Evolutionary conservation across 148 eudicot species (phyloP), one percentile per base, ranked within the genome.

Genomic region (Silene latifolia): DNA sequence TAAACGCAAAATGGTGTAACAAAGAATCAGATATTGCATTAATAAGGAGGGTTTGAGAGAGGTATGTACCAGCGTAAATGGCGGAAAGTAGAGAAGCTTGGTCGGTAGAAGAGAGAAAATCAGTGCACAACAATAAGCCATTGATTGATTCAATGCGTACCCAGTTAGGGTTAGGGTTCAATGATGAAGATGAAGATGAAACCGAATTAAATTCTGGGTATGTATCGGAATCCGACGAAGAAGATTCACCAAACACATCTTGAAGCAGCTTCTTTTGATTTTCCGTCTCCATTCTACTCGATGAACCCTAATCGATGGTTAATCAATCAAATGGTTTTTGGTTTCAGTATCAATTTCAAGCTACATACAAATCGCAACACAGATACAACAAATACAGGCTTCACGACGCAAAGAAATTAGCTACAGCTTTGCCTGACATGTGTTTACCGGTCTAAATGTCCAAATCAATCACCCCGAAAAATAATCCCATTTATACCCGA

Each of bases 201-300:
- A n/a, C n/a, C n/a, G 44, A 59, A 20, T 42, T n/a, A 47, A 48
- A 47, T 8, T 71, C 46, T n/a, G 76, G 74, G 32, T 60, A 76
- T 29, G 77, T 69, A 7, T 84, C 88, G 7, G 67, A 23, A 21
- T 80, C 82, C 58, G 83, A 80, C 12, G 79, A 76, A 46, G 91
- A 89, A 59, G 96, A 90, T 62, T 77, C 87, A 69, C 98, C 98
- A 63, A 93, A 91, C 21, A 84, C 97, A 24, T 91, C 89, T 63
- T 76, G 72, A 19, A 93, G 83, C 23, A 87, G 7, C 73, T 78
- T 57, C 71, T 61, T 78, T 58, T 83, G 20, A 14, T 79, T 42
- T 6, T 69, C 70, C 14, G 0, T 84, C 17, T 78, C 86, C 84
- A 84, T 76, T 4, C 1, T 21, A 0, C 3, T 48, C 4, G 1